A percentile compares a stretch with the other conserved stretches of the same genome.
phyloP scores from a whole-genome alignment of 805 yeast species.

The Yamadazyma akitaensis region DNA sequence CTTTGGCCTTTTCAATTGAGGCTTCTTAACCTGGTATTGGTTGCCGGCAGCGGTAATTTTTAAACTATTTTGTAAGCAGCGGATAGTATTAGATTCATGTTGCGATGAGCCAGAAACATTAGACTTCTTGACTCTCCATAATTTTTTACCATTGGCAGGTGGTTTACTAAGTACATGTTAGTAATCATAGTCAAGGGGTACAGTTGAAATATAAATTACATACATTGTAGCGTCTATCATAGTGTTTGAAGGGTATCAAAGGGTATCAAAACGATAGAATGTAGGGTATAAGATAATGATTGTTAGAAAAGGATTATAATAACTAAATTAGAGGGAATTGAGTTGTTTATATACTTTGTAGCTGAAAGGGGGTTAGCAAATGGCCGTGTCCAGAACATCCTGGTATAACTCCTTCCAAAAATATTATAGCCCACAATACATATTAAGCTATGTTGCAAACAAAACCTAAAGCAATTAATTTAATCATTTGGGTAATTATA shows the following conservation, averaged over 20 bases:
- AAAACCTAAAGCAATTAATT: constrained; percentile 6
- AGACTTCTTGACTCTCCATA: constrained; percentile 43
- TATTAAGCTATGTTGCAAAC: constrained; percentile 4
- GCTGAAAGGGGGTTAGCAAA: background rate
- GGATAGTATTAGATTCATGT: constrained; percentile 23
- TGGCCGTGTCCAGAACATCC: background rate
- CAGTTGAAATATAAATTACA: background rate
- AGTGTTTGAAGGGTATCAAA: constrained; percentile 10
- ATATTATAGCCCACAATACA: background rate
- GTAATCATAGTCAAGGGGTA: background rate
- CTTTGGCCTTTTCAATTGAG: constrained; percentile 43
- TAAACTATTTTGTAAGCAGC: constrained; percentile 42
- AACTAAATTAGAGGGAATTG: background rate
- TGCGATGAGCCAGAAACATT: constrained; percentile 10
- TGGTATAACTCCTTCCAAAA: constrained; percentile 3
- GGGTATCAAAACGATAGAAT: constrained; percentile 6
- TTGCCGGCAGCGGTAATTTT: constrained; percentile 39
- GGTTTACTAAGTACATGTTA: constrained; percentile 20
- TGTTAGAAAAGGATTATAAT: background rate
- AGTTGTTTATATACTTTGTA: constrained; percentile 3
- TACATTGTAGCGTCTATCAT: constrained; percentile 14
- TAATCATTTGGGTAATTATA: constrained; percentile 6
- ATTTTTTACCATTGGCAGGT: constrained; percentile 44
- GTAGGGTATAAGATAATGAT: constrained; percentile 7
- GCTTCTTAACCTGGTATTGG: constrained; percentile 32